These are phyloP conservation scores for Ramaria sp. DNA, from an alignment of 768 basidiomycete genomes.

Conservation along the genomic window DNA sequence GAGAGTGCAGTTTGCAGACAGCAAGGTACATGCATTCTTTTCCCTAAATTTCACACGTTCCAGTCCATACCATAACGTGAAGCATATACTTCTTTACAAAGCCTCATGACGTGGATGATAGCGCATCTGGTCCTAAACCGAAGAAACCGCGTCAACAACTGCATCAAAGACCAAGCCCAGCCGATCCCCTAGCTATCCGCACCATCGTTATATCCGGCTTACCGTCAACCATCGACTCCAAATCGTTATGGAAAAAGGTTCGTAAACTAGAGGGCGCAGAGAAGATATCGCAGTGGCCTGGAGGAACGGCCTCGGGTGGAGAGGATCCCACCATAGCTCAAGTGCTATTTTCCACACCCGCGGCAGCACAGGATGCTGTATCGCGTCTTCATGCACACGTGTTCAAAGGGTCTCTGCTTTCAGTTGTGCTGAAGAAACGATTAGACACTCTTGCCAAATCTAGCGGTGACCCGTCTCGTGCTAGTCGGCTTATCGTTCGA, in stretches of 20 bases:
- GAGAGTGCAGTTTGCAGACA: conserved; percentile 71
- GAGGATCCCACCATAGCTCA: conserved; percentile 55
- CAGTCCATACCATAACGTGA: background rate
- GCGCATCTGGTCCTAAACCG: conserved; percentile 1
- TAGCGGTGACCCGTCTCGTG: conserved; percentile 47
- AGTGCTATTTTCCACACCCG: conserved; percentile 59
- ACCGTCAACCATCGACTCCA: conserved; percentile 49
- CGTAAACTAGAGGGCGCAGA: conserved; percentile 72
- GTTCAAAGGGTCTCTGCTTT: conserved; percentile 82
- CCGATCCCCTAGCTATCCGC: conserved; percentile 73
- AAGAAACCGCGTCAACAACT: conserved; percentile 1
- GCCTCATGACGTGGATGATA: conserved; percentile 10
- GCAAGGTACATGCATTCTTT: conserved; percentile 40
- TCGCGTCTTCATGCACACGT: conserved; percentile 84
- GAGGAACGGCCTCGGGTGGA: conserved; percentile 28
- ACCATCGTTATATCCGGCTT: conserved; percentile 74
- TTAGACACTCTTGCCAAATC: conserved; percentile 55
- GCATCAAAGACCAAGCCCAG: conserved; percentile 4
- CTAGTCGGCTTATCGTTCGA: conserved; percentile 78
- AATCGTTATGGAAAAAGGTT: conserved; percentile 75
- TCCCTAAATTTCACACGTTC: background rate
- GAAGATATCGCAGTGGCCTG: conserved; percentile 55
- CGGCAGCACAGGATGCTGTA: conserved; percentile 58
- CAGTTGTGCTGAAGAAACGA: conserved; percentile 79
- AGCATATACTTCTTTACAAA: background rate